phyloP scores from a whole-genome alignment of 2,329 filamentous ascomycete species.

The Chrysosporium queenslandicum region DNA sequence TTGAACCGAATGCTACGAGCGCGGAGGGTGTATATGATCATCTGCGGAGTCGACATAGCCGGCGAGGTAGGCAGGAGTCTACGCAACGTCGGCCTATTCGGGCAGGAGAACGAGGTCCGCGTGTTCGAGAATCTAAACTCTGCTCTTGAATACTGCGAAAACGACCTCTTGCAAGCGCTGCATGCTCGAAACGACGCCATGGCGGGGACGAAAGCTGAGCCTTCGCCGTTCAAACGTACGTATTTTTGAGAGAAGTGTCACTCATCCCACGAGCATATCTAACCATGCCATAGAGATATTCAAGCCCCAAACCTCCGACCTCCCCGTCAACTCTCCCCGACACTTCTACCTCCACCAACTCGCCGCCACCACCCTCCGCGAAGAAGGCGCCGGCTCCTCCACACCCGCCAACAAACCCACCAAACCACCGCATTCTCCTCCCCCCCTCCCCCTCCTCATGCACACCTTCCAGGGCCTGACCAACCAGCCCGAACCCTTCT shows the following conservation, averaged over 20 bases:
- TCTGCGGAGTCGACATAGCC: slow-evolving; percentile 71
- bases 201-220: background rate
- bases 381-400: slow-evolving; percentile 31
- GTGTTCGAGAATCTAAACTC: slow-evolving; percentile 87
- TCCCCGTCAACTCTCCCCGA: slow-evolving; percentile 63
- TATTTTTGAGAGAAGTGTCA: background rate
- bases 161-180: slow-evolving; percentile 74
- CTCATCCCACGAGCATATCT: background rate
- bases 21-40: slow-evolving; percentile 66
- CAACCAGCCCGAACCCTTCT: slow-evolving; percentile 83
- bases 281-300: slow-evolving; percentile 1
- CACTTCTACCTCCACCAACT: slow-evolving; percentile 66
- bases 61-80: slow-evolving; percentile 68
- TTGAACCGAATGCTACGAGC: slow-evolving; percentile 74
- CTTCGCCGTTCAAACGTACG: slow-evolving; percentile 4
- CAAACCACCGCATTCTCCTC: slow-evolving; percentile 50
- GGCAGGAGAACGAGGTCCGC: slow-evolving; percentile 61
- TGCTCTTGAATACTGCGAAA: slow-evolving; percentile 88
- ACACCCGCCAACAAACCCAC: slow-evolving; percentile 2
- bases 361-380: slow-evolving; percentile 63
- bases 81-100: slow-evolving; percentile 71
- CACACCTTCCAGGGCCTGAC: slow-evolving; percentile 92
- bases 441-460: slow-evolving; percentile 83
- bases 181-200: slow-evolving; percentile 55
- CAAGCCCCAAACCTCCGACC: slow-evolving; percentile 32